A percentile compares a stretch with the other conserved stretches of the same genome.
These are phyloP conservation scores for Dorcoceras hygrometricum DNA, from an alignment of 257 asterid species.

Conservation along the genomic window DNA sequence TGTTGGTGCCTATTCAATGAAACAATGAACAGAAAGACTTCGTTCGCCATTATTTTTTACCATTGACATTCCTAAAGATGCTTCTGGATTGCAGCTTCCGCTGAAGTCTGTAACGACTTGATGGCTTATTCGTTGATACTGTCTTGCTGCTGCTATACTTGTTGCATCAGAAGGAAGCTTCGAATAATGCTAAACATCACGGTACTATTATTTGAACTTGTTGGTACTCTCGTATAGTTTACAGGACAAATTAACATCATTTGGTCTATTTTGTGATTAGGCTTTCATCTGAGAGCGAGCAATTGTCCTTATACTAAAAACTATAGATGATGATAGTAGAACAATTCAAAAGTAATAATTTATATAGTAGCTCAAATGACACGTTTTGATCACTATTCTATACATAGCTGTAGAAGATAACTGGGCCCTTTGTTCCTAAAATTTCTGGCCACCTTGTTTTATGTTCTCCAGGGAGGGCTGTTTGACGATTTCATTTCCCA, in stretches of 20 bases:
- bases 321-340: background rate
- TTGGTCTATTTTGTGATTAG: background rate
- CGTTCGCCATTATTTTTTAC: background rate
- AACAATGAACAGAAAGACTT: background rate
- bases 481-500: conserved; percentile 85
- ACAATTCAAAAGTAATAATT: background rate
- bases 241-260: background rate
- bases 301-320: too few relatives aligned
- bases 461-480: conserved; percentile 62
- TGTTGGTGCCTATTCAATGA: background rate
- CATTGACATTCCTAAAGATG: conserved; percentile 5
- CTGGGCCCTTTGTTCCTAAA: background rate
- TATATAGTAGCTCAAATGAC: background rate
- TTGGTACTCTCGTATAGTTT: background rate
- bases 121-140: conserved; percentile 83
- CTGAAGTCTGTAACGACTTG: conserved; percentile 78
- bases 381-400: background rate
- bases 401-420: too few relatives aligned
- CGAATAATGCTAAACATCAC: conserved; percentile 59
- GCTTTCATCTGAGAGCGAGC: background rate
- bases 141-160: conserved; percentile 93
- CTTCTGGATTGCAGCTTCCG: conserved; percentile 61
- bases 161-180: conserved; percentile 81
- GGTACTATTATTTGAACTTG: conserved; percentile 32
- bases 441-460: conserved; percentile 12